These are phyloP conservation scores for Fusarium hainanense DNA, from an alignment of 2,329 filamentous ascomycete species.

Conservation along the genomic window DNA sequence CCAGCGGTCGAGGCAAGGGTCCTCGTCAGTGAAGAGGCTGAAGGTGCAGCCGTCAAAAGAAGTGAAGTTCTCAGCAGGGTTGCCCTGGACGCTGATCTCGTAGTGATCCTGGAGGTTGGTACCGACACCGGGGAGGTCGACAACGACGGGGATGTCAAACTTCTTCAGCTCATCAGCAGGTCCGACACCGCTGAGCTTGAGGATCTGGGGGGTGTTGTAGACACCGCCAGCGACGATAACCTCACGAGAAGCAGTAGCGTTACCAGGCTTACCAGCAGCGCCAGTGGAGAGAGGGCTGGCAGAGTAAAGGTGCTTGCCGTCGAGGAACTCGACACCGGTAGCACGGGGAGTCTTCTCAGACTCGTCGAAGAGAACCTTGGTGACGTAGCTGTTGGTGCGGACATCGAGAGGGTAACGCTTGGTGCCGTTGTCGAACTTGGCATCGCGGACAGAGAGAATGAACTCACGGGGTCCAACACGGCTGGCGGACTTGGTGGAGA, in stretches of 20 bases:
- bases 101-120: constrained; percentile 68
- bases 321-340: constrained; percentile 49
- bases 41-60: constrained; percentile 49
- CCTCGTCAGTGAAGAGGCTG: constrained; percentile 43
- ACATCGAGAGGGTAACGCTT: constrained; percentile 40
- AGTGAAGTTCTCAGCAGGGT: constrained; percentile 41
- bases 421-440: constrained; percentile 28
- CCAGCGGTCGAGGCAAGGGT: constrained; percentile 54
- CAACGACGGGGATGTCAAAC: constrained; percentile 58
- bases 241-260: constrained; percentile 52
- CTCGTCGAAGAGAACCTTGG: constrained; percentile 52
- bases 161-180: constrained; percentile 54
- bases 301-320: constrained; percentile 41
- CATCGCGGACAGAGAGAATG: constrained; percentile 52
- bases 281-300: constrained; percentile 29
- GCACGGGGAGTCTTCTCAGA: constrained; percentile 45
- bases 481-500: constrained; percentile 61
- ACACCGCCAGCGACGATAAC: constrained; percentile 62
- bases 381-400: constrained; percentile 47
- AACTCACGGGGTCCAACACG: constrained; percentile 68
- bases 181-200: constrained; percentile 64
- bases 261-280: constrained; percentile 20
- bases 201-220: constrained; percentile 63
- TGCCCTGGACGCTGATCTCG: constrained; percentile 51
- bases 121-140: constrained; percentile 66